phyloP scores from a whole-genome alignment of 129 eudicot species.

The Kitagawia praeruptora region DNA sequence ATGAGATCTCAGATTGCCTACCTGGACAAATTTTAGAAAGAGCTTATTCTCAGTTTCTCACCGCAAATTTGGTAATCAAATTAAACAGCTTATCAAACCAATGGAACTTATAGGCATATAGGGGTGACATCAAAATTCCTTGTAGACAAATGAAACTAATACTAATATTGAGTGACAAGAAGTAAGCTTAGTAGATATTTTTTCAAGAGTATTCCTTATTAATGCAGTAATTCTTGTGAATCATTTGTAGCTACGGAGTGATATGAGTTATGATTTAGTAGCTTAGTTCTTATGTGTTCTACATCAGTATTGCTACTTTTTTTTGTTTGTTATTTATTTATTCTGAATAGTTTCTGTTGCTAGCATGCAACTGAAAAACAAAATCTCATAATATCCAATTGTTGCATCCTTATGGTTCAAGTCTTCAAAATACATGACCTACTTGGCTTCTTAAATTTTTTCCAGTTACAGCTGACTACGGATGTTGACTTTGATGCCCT shows the following conservation, averaged over 20 bases:
- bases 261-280: not conserved
- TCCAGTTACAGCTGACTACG: constrained; percentile 66
- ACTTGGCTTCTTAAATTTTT: not conserved
- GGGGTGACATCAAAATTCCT: not conserved
- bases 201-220: not conserved
- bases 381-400: not conserved
- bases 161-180: not conserved
- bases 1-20: not conserved
- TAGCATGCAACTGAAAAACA: not conserved
- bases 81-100: not conserved
- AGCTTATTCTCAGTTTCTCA: not conserved
- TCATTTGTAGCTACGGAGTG: not conserved
- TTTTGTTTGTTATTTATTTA: not conserved
- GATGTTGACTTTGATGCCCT: constrained; percentile 57
- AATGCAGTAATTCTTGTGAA: not conserved
- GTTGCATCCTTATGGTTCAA: not conserved
- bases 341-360: not conserved
- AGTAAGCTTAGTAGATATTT: no score
- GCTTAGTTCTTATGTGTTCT: not conserved
- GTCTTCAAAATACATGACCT: not conserved
- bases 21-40: not conserved
- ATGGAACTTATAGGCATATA: not conserved
- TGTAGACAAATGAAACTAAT: not conserved
- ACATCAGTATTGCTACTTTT: not conserved
- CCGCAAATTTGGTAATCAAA: not conserved